Conservation (phyloP, 352 stramenopile species). For the Pythium folliculosum region DNA sequence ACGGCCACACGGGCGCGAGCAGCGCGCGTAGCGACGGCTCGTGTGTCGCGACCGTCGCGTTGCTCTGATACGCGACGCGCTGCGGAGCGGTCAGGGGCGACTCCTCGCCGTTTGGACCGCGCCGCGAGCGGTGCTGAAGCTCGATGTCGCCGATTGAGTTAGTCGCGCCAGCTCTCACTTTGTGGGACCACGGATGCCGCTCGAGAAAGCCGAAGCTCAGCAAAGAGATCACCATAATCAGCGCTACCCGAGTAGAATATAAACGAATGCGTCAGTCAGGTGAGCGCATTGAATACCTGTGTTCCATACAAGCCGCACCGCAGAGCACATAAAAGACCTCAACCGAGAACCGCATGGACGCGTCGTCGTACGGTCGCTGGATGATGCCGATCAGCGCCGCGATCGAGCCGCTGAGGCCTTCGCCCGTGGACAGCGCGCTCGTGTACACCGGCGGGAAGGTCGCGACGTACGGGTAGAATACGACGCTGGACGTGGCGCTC, state of each 20-base stretch:
- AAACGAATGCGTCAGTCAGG: background rate
- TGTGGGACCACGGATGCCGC: conserved; percentile 34
- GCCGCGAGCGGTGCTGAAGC: background rate
- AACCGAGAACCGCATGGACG: conserved; percentile 58
- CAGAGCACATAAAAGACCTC: conserved; percentile 59
- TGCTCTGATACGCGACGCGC: background rate
- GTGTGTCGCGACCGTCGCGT: background rate
- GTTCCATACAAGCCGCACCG: conserved; percentile 30
- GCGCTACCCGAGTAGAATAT: conserved; percentile 24
- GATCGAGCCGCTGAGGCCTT: conserved; percentile 64
- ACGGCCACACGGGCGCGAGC: conserved; percentile 49
- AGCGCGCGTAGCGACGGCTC: conserved; percentile 26
- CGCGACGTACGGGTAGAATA: conserved; percentile 75
- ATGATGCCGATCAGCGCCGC: conserved; percentile 58
- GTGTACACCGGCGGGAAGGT: conserved; percentile 66
- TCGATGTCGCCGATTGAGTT: conserved; percentile 12
- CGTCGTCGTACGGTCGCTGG: conserved; percentile 50
- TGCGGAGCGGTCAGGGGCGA: conserved; percentile 6
- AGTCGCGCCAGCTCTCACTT: background rate
- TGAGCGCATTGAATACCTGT: background rate
- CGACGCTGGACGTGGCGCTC: conserved; percentile 69
- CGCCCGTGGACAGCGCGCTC: conserved; percentile 60
- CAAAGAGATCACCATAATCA: conserved; percentile 57
- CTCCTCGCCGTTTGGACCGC: conserved; percentile 1
- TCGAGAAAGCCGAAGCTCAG: conserved; percentile 58